Evolutionary conservation across 75 land plant species (phyloP), one percentile per base, ranked within the genome.

Genomic region (Larix kaempferi): DNA sequence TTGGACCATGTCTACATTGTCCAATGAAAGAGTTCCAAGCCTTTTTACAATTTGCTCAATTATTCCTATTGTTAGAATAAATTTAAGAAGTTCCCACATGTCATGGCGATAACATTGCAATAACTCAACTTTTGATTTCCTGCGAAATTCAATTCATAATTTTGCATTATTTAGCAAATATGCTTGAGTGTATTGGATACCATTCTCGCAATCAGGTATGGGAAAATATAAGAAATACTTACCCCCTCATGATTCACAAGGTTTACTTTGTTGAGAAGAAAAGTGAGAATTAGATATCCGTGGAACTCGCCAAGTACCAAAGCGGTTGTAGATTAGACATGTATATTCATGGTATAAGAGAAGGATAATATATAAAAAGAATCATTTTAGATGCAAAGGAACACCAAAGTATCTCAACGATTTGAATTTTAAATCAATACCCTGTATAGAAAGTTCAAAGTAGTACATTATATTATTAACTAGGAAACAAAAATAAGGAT

Each of bases 21-120:
- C 71, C 58, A 74, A 75, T 25, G 89, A 78, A 60, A 86, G 59
- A 52, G 82, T 72, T n/a, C 86, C 94, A 15, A 86, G 61, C 19
- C 88, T 81, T 33, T 82, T 74, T 6, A 79, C 82, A 56, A 86
- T 74, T 54, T 83, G 79, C 57, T 81, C 80, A 62, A 88, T 63
- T 26, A 86, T 71, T 41, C 84, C 83, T 12, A 92, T 80, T 7
- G 90, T 84, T 5, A 93, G 62, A 25, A 93, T 66, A 77, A 88
- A 93, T 16, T 78, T 83, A 14, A 93, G 84, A 12, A 93, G 92
- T 78, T 91, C 87, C 15, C 89, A 86, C 12, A 94, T 90, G 76
- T 93, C 96, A 15, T 82, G 61, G 37, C 94, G 91, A 80, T 88
- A 91, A 19, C 88, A 84, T 35, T 87, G 83, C 55, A 91, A 73